Base-by-base conservation (phyloP, 768 basidiomycete species). In the Coprinellus aureogranulatus region DNA sequence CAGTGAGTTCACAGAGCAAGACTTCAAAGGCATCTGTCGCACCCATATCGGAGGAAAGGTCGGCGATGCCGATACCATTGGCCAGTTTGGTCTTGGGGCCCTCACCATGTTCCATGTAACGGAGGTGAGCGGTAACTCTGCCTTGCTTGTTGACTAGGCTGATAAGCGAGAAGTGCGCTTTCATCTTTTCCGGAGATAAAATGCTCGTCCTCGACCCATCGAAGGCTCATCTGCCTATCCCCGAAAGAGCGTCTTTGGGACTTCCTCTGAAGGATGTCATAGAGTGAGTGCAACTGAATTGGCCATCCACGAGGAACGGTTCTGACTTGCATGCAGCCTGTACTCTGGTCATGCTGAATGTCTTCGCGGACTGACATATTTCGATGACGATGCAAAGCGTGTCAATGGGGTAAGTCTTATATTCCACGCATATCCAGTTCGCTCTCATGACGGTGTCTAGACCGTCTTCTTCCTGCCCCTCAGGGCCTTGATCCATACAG, bases 51-150 rank as follows among this genome's bases (percentile, higher is more conserved):
- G 82, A 2, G 77, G 79, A 0, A 83, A 84, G 59, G 59, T 62
- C 16, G 68, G 60, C 1, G 63, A 63, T 22, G 58, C 51, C 0
- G 74, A 74, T 54, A 75, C 74, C 1, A 82, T 83, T 39, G 82
- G 82, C 0, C 75, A 76, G 53, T 83, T 81, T 65, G 83, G 83
- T 4, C 67, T 78, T 8, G 83, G 83, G 6, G 78, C 77, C 14
- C 67, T 83, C 3, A 77, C 80, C 0, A 78, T 82, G 73, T 84
- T 77, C 57, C 79, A 82, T 59, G 75, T 82, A 52, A 75, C 78
- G 0, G 81, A 83, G 67, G 81, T 81, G 50, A 51, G 70, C 49
- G 11, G 25, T 3, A 12, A 44, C 11, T 23, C 11, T 34, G 42
- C 37, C 22, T 55, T 31, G 12, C 4, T 2, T 27, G 4, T 2